Percentiles rank a stretch among this genome's conserved stretches.
phyloP scores from a whole-genome alignment of 192 early-diverging fungal species.

The Linnemannia hyalina region DNA sequence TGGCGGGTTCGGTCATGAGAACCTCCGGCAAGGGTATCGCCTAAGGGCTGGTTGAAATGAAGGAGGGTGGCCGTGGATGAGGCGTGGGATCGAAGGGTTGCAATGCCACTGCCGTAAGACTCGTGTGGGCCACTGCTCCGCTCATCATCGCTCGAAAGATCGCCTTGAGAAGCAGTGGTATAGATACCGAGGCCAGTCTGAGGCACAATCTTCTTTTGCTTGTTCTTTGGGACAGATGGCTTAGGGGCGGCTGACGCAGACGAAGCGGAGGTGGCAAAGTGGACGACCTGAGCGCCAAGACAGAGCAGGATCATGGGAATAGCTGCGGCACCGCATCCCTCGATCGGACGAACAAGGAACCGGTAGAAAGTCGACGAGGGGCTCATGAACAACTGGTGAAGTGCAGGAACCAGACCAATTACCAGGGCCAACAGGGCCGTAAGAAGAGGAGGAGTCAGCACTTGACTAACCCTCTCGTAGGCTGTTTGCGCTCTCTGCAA shows the following conservation, averaged over 20 bases:
- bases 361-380: constrained; percentile 68
- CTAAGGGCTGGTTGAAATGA: constrained; percentile 24
- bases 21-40: background rate
- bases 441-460: constrained; percentile 79
- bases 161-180: constrained; percentile 1
- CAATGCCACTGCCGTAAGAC: constrained; percentile 34
- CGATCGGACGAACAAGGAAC: constrained; percentile 74
- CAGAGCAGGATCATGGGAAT: constrained; percentile 85
- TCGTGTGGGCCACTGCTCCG: background rate
- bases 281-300: constrained; percentile 77
- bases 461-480: constrained; percentile 39
- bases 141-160: constrained; percentile 21
- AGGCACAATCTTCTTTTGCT: background rate
- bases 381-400: constrained; percentile 76
- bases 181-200: constrained; percentile 34
- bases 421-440: constrained; percentile 76
- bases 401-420: constrained; percentile 74
- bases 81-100: constrained; percentile 16
- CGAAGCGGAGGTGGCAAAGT: constrained; percentile 24
- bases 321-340: constrained; percentile 82
- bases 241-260: background rate
- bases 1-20: background rate
- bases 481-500: constrained; percentile 19
- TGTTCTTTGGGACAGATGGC: background rate
- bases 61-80: constrained; percentile 49